phyloP scores from a whole-genome alignment of 202 grass and related monocot species.

The Setaria viridis region DNA sequence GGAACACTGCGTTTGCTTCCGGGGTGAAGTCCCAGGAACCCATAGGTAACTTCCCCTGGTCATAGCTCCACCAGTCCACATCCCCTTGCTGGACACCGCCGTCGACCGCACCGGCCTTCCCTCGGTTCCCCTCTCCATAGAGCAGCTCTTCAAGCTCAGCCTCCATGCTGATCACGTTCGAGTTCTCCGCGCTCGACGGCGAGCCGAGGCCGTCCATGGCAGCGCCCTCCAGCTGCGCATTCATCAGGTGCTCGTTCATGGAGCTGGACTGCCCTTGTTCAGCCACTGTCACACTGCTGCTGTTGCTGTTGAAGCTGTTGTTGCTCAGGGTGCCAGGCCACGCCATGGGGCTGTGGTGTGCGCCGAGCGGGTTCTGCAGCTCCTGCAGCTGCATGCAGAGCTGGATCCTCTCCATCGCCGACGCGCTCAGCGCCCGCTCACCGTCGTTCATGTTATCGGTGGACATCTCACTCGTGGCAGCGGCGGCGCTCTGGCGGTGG shows the following conservation, averaged over 20 bases:
- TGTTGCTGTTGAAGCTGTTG: constrained; percentile 33
- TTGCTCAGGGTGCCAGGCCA: constrained; percentile 52
- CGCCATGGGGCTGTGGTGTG: constrained; percentile 46
- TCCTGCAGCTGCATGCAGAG: constrained; percentile 81
- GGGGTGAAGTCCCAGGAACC: constrained; percentile 59
- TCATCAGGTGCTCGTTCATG: constrained; percentile 41
- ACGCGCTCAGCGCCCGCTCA: constrained; percentile 64
- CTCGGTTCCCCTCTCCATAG: constrained; percentile 42
- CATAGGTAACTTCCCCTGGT: constrained; percentile 49
- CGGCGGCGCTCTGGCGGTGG: constrained; percentile 25
- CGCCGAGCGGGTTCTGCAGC: constrained; percentile 51
- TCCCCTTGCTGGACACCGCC: constrained; percentile 37
- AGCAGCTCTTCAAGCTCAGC: constrained; percentile 74
- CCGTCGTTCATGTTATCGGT: constrained; percentile 23
- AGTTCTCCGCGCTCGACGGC: constrained; percentile 53
- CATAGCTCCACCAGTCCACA: constrained; percentile 77
- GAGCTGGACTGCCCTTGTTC: constrained; percentile 40
- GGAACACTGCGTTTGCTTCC: constrained; percentile 55
- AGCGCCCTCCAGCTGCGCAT: constrained; percentile 12
- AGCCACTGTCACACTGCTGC: constrained; percentile 41
- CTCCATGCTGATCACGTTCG: constrained; percentile 60
- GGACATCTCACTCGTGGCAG: neutral
- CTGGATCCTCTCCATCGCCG: constrained; percentile 84
- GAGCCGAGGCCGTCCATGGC: constrained; percentile 54
- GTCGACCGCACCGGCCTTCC: neutral